Percentiles rank a stretch among this genome's conserved stretches.
These are phyloP conservation scores for Litsea cubeba DNA, from an alignment of 164 flowering plant species.

Conservation along the genomic window DNA sequence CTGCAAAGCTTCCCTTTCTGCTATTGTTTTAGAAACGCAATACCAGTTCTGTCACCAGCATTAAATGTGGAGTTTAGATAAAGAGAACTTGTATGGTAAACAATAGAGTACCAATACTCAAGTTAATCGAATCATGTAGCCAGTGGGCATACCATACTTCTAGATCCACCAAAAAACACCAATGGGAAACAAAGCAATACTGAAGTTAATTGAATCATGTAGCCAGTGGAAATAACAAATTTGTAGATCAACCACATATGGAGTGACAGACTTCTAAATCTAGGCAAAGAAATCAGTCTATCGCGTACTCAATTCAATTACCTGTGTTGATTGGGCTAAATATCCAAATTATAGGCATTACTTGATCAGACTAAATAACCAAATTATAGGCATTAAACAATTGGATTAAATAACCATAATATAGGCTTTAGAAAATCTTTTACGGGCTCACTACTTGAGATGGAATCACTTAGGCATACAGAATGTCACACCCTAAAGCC, in stretches of 20 bases:
- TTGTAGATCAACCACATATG: background rate
- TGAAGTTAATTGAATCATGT: no score
- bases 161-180: background rate
- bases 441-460: background rate
- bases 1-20: slow-evolving; percentile 44
- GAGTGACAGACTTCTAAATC: background rate
- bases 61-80: background rate
- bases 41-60: slow-evolving; percentile 43
- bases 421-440: background rate
- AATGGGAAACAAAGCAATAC: background rate
- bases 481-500: background rate
- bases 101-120: background rate
- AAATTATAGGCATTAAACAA: no score
- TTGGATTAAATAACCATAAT: no score
- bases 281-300: background rate
- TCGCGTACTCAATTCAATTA: background rate
- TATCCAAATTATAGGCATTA: no score
- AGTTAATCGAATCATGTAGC: no score
- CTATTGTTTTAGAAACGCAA: slow-evolving; percentile 43
- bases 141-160: background rate
- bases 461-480: background rate
- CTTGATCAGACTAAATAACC: no score
- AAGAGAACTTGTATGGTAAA: background rate
- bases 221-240: background rate
- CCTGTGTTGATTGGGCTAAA: no score